A percentile compares a stretch with the other conserved stretches of the same genome.
Evolutionary conservation across 225 moss, liverwort and hornwort genomes (phyloP).

Genomic region (Ulota crispa): DNA sequence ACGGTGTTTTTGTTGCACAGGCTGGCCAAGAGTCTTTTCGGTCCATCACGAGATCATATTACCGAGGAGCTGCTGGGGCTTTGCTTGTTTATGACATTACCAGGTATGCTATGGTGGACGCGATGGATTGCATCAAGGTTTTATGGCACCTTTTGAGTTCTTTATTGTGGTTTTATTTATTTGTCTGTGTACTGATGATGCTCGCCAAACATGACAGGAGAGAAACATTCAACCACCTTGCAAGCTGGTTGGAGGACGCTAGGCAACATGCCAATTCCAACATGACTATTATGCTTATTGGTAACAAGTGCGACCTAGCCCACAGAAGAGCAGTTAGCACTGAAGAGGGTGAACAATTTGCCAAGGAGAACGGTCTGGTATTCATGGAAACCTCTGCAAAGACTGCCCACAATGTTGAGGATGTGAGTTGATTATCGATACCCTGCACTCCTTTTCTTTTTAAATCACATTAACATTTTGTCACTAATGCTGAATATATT

Average conservation of each 20-base stretch:
- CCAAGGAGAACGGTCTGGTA: constrained; percentile 90
- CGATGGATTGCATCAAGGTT: background rate
- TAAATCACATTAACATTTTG: background rate
- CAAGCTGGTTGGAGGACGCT: constrained; percentile 98
- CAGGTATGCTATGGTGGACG: constrained; percentile 27
- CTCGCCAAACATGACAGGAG: constrained; percentile 47
- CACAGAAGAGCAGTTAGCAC: constrained; percentile 91
- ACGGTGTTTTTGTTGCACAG: constrained; percentile 38
- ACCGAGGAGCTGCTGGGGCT: constrained; percentile 57
- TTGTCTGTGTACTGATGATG: constrained; percentile 1
- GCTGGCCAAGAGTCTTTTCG: constrained; percentile 83
- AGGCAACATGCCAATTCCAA: constrained; percentile 96
- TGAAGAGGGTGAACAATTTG: constrained; percentile 95
- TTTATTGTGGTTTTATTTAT: background rate
- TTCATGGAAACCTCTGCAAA: constrained; percentile 97
- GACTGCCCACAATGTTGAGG: constrained; percentile 83
- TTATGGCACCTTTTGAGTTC: background rate
- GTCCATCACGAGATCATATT: constrained; percentile 55
- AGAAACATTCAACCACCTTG: constrained; percentile 94
- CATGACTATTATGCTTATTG: constrained; percentile 97
- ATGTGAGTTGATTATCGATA: constrained; percentile 45
- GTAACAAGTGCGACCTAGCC: constrained; percentile 86
- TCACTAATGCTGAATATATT: constrained; percentile 8
- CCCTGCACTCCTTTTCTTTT: background rate
- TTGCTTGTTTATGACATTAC: constrained; percentile 59